Evolutionary conservation across 768 basidiomycete species (phyloP), one percentile per base, ranked within the genome.

Genomic region (Leucogyrophana mollusca): DNA sequence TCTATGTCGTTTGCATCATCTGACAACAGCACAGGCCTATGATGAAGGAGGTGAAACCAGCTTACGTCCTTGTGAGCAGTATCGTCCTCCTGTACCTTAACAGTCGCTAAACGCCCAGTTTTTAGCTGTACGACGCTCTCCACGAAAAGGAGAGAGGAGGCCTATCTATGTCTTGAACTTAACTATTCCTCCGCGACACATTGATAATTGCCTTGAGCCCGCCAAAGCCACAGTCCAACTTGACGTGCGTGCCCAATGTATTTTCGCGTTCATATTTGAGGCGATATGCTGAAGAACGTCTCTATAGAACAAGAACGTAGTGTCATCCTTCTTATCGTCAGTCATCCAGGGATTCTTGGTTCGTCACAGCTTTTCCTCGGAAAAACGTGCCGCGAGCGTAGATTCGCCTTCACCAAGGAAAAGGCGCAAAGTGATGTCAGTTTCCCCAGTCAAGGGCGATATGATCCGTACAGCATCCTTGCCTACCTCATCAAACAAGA

Each of bases 111-210:
- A 14, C 45, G 40, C 36, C 34, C 35, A 36, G 42, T 36, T 9
- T 11, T 30, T 46, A 89, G 87, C 68, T 40, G 58, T 58, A 35
- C 80, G 88, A 49, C 76, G 86, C 25, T 87, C 92, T 25, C 88
- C 92, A 24, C 81, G 86, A 33, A 92, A 89, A 66, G 64, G 69
- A 18, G 90, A 92, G 58, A 83, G 82, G 64, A 80, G 80, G 61
- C 83, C 93, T 4, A 80, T 93, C 49, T 97, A 89, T 61, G 85
- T 93, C 37, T 70, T 98, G 38, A 83, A 90, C 58, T 59, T 98
- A 48, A 73, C 69, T 8, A 66, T 94, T 16, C 82, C 90, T 35
- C 67, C 81, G 3, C 67, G 70, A 20, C 70, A 82, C 21, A 71
- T 96, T 8, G 92, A 96, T 58, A 85, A 87, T 46, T 80, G 81